Evolutionary conservation across 2,329 filamentous ascomycete genomes (phyloP), one percentile per base, ranked within the genome.

Genomic region (Hymenoscyphus repandus): DNA sequence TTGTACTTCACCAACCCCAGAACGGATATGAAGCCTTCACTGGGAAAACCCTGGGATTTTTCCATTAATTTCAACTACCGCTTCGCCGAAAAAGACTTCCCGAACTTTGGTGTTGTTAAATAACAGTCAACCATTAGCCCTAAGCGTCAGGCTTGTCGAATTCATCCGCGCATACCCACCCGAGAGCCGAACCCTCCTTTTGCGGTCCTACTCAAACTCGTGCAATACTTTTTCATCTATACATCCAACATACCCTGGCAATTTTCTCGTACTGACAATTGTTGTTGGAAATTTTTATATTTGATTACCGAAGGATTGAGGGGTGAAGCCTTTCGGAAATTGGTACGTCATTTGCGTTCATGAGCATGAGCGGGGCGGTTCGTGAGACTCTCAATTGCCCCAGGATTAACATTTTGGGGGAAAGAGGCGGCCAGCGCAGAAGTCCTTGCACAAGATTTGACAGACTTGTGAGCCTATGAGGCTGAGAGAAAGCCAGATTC

Each of bases 121-220:
- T 38, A 46, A 22, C 33, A 32, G 17, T 34, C 38, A 37, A 22
- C 15, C 33, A 11, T 38, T 18, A 37, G 18, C 32, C 43, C 32
- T 33, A 17, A 5, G 20, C 17, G 32, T 13, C 12, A 13, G 34
- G 15, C 32, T 31, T 27, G 22, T 46, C 34, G 17, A 30, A 47
- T 47, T 47, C 39, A 47, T 47, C 45, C 45, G 45, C 36, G 12
- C 45, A 20, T 47, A 47, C 12, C 33, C 45, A 39, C 36, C 45
- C 36, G 36, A 47, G 45, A 47, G 11, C 36, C 45, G 45, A 47
- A n/a, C 18, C 7, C 5, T 12, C 17, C 18, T n/a, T 31, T 31
- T 22, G 30, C 13, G 27, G n/a, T 22, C 20, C 18, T 5, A 18
- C 9, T 45, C 17, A 31, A 34, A n/a, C 22, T 27, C 22, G 22